Percentiles rank a stretch among this genome's conserved stretches.
Conservation (phyloP, 306 rosid genomes). For the Mucuna pruriens region DNA sequence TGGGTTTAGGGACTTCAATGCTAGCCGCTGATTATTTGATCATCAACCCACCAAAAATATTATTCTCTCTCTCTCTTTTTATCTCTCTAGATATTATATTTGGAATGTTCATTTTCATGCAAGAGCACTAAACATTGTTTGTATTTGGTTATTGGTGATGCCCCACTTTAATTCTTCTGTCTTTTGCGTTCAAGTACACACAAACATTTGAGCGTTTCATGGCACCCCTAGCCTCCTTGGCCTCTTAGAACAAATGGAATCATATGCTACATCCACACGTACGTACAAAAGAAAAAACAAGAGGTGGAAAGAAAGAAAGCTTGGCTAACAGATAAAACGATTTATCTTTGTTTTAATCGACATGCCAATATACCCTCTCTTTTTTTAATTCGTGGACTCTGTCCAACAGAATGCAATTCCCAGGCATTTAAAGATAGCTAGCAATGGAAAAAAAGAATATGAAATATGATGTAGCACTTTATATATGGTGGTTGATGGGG, state of each 20-base stretch:
- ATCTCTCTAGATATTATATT: slow-evolving; percentile 19
- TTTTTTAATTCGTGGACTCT: slow-evolving; percentile 49
- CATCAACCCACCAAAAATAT: slow-evolving; percentile 38
- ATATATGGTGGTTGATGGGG: neutral
- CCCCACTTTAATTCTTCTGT: slow-evolving; percentile 30
- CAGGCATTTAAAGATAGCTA: slow-evolving; percentile 14
- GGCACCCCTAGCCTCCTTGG: too few species aligned
- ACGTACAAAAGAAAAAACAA: slow-evolving; percentile 6
- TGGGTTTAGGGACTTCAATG: slow-evolving; percentile 38
- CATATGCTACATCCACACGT: slow-evolving; percentile 50
- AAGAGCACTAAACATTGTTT: slow-evolving; percentile 43
- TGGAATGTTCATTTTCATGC: slow-evolving; percentile 24
- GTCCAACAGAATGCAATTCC: slow-evolving; percentile 52
- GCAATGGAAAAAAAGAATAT: slow-evolving; percentile 20
- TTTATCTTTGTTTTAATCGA: slow-evolving; percentile 26
- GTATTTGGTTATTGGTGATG: slow-evolving; percentile 17
- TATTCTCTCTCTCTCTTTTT: slow-evolving; percentile 36
- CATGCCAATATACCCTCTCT: slow-evolving; percentile 26
- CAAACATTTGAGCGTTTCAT: slow-evolving; percentile 17
- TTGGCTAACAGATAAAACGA: neutral
- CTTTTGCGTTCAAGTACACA: slow-evolving; percentile 30
- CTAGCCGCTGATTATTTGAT: slow-evolving; percentile 45
- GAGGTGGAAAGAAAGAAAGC: neutral
- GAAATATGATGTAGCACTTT: neutral
- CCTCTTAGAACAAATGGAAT: slow-evolving; percentile 52